Evolutionary conservation across 1,139 yeast species (phyloP).

Genomic region (Sugiyamaella grinbergsii): DNA sequence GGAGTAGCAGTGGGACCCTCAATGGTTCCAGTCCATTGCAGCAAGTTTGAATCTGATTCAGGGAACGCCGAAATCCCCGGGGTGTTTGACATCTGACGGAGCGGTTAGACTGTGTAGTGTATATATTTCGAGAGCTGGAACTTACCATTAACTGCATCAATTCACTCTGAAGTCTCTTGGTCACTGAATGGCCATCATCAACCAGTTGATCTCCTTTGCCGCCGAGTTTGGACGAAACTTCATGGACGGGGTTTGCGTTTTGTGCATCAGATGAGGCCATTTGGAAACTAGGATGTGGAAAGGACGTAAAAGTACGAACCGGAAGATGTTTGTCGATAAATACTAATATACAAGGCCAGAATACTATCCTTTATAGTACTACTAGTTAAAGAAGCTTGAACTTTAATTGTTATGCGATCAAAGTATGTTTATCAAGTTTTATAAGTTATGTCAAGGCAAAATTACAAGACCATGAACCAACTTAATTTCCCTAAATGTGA

Average conservation of each 20-base stretch:
- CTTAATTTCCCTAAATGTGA: too few species aligned
- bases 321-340: too few species aligned
- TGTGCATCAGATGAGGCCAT: slow-evolving; percentile 32
- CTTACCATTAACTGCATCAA: slow-evolving; percentile 52
- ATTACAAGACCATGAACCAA: too few species aligned
- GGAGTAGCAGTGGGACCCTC: slow-evolving; percentile 65
- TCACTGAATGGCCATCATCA: slow-evolving; percentile 48
- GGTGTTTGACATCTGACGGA: slow-evolving; percentile 46
- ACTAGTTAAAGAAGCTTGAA: too few species aligned
- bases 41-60: slow-evolving; percentile 53
- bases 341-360: too few species aligned
- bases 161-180: slow-evolving; percentile 53
- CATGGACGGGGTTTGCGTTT: slow-evolving; percentile 31
- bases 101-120: background rate
- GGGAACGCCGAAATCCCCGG: slow-evolving; percentile 59
- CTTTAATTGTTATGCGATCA: too few species aligned
- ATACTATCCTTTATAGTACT: too few species aligned
- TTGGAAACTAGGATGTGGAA: too few species aligned
- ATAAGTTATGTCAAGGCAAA: too few species aligned
- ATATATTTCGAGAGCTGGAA: background rate
- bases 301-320: too few species aligned
- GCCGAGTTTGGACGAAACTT: slow-evolving; percentile 24
- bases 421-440: too few species aligned
- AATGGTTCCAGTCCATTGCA: slow-evolving; percentile 63
- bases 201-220: slow-evolving; percentile 30